Percentiles rank a stretch among this genome's conserved stretches.
Conservation (phyloP, 371 early-diverging fungal species). For the Mucor piriformis region DNA sequence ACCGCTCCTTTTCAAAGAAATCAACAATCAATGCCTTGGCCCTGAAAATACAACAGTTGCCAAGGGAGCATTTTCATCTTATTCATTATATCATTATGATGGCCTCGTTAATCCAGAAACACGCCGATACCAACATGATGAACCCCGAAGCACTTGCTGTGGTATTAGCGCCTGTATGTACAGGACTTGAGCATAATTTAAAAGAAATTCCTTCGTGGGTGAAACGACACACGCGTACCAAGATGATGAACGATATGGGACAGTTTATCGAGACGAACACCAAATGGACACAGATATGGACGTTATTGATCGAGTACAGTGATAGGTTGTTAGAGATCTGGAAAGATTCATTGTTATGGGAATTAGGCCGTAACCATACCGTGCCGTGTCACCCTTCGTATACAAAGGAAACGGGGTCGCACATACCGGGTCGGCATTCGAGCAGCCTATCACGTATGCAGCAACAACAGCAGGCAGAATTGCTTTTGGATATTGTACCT, state of each 20-base stretch:
- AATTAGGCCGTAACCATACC: conserved; percentile 9
- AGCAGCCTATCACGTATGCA: conserved; percentile 11
- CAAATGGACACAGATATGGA: conserved; percentile 33
- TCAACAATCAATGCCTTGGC: conserved; percentile 13
- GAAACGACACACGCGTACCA: conserved; percentile 13
- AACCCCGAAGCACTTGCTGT: conserved; percentile 46
- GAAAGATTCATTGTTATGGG: conserved; percentile 12
- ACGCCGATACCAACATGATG: conserved; percentile 40
- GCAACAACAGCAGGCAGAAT: conserved; percentile 10
- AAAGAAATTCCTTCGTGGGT: conserved; percentile 28
- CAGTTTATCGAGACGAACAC: conserved; percentile 25
- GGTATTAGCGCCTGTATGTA: conserved; percentile 47
- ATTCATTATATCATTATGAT: conserved; percentile 36
- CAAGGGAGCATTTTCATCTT: conserved; percentile 39
- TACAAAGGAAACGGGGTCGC: neutral
- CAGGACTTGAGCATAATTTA: conserved; percentile 41
- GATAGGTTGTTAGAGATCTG: conserved; percentile 15
- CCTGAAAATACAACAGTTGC: conserved; percentile 29
- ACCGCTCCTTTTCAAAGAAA: conserved; percentile 6
- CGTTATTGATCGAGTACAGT: conserved; percentile 21
- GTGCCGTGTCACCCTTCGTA: conserved; percentile 20
- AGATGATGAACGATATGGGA: conserved; percentile 21
- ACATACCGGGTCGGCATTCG: conserved; percentile 20
- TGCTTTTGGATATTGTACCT: conserved; percentile 16
- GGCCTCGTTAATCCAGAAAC: conserved; percentile 30